Evolutionary conservation across 2,329 filamentous ascomycete genomes (phyloP).

Genomic region (Paracamarosporium sp.): DNA sequence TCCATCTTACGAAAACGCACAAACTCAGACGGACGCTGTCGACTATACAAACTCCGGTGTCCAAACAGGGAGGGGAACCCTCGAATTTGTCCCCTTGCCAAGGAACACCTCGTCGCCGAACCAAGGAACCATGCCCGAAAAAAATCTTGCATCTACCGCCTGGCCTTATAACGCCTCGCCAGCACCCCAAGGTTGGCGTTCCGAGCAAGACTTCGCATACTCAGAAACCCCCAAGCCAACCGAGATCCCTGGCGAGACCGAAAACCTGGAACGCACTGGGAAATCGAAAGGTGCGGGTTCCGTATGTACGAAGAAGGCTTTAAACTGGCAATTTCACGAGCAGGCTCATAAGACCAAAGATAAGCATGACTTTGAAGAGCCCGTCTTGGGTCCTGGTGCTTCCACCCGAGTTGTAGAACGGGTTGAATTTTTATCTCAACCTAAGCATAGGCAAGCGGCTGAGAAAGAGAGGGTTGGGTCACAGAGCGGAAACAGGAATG

Average conservation of each 20-base stretch:
- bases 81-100: no score
- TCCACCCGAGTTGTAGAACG: not conserved
- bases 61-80: no score
- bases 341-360: not conserved
- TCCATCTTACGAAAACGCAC: not conserved
- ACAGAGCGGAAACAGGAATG: no score
- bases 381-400: not conserved
- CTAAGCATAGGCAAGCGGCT: not conserved
- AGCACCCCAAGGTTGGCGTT: not conserved
- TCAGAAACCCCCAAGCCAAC: not conserved
- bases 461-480: not conserved
- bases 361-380: not conserved
- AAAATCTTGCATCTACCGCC: not conserved
- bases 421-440: not conserved
- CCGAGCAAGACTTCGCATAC: not conserved
- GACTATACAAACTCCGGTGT: not conserved
- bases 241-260: no score
- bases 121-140: no score
- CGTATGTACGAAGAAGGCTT: not conserved
- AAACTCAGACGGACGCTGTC: not conserved
- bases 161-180: not conserved
- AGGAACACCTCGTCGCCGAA: not conserved
- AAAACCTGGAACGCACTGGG: no score
- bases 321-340: not conserved
- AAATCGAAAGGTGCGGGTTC: not conserved